Evolutionary conservation across 1,284 basidiomycete genomes (phyloP).

Genomic region (Cerrena zonata): DNA sequence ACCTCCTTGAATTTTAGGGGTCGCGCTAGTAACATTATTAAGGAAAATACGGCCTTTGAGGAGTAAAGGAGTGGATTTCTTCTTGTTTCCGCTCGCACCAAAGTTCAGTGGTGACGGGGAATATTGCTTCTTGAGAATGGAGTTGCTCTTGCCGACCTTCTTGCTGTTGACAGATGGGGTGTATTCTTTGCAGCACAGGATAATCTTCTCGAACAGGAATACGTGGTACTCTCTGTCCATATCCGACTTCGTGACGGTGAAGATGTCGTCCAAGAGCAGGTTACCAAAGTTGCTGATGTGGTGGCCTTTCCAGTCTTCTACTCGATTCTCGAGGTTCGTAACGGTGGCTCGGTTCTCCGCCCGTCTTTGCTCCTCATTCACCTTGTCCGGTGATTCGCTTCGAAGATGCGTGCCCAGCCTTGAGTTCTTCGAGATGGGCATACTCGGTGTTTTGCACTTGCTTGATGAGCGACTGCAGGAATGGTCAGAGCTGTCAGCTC

Average conservation of each 20-base stretch:
- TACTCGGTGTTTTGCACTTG: slow-evolving; percentile 62
- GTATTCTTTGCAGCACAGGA: slow-evolving; percentile 94
- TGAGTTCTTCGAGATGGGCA: slow-evolving; percentile 76
- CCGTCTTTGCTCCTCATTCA: slow-evolving; percentile 89
- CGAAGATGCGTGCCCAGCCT: slow-evolving; percentile 77
- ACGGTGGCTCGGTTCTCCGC: slow-evolving; percentile 86
- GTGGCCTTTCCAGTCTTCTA: slow-evolving; percentile 99
- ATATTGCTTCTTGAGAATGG: slow-evolving; percentile 69
- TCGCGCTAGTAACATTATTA: slow-evolving; percentile 86
- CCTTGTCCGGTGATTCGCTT: slow-evolving; percentile 92
- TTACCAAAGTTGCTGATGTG: slow-evolving; percentile 90
- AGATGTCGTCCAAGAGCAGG: slow-evolving; percentile 89
- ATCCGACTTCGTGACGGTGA: slow-evolving; percentile 93
- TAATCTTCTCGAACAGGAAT: slow-evolving; percentile 98
- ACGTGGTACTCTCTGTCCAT: slow-evolving; percentile 97
- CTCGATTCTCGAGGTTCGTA: slow-evolving; percentile 80
- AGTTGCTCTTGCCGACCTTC: slow-evolving; percentile 68
- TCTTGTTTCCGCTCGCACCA: slow-evolving; percentile 51
- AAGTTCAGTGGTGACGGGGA: slow-evolving; percentile 36
- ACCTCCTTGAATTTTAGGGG: slow-evolving; percentile 58
- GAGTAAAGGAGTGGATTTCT: slow-evolving; percentile 76
- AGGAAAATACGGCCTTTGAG: slow-evolving; percentile 97
- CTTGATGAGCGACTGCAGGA: slow-evolving; percentile 67
- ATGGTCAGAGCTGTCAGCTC: slow-evolving; percentile 1
- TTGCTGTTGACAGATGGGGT: slow-evolving; percentile 46